Base-by-base conservation (phyloP, 1,139 yeast genomes). In the Kodamaea ohmeri region DNA sequence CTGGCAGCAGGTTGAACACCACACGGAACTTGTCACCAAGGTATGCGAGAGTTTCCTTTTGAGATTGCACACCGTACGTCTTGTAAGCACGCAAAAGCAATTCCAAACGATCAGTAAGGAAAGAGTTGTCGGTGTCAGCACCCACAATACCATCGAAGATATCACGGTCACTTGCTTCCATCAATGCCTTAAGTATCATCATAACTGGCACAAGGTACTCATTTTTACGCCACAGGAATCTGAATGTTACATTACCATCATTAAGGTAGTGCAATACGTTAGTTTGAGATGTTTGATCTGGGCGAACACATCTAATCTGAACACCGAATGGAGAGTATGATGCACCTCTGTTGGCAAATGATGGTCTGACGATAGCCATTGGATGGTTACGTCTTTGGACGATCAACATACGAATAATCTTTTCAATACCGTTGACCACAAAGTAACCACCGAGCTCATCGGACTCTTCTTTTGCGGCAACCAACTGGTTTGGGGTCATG, bases 371-470 rank as follows among this genome's bases (percentile, higher is more conserved):
- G 52, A 92, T 80, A 7, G 97, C 97, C 96, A 92, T 88, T 15
- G 97, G 95, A 59, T 89, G 97, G 62, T 94, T 92, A 63, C 98
- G 78, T 64, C 97, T 83, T 67, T 92, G 98, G 15, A 92, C 97
- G 70, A 92, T 89, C 62, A 94, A 78, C 97, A 92, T 88, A 67
- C 98, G 87, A 54, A 92, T 80, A 53, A 92, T 73, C 65, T 92
- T 94, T 63, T 92, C 99, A 52, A 90, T 89, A 71, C 98, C 99
- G 59, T 92, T 92, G 43, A 92, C 92, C 50, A 92, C 78, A 60
- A 94, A 92, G 62, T 92, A 92, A 25, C 98, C 99, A 46, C 99
- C 98, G 45, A 89, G 68, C 61, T 92, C 99, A 60, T 94, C 98
- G 31, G 89, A 76, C 62, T 94, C 98, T 65, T 92, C 99, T 58